phyloP scores from a whole-genome alignment of 352 stramenopile genomes.

The Globisporangium perplexum region DNA sequence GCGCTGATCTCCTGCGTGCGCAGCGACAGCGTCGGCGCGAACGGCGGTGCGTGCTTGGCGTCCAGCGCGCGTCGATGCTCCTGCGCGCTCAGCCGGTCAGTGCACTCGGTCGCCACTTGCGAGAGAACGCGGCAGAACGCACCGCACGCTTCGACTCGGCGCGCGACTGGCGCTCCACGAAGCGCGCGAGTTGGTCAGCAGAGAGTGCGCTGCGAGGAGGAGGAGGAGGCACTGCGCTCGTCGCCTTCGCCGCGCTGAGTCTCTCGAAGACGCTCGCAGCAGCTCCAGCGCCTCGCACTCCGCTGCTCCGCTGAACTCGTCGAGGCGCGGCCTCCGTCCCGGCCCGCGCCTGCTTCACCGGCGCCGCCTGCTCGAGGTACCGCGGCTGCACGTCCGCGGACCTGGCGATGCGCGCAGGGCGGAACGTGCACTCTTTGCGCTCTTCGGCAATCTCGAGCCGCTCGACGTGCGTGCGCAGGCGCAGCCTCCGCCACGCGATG shows the following conservation, averaged over 20 bases:
- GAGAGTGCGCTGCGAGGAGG: not conserved
- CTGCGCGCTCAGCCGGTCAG: no score
- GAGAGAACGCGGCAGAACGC: not conserved
- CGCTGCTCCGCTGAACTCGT: not conserved
- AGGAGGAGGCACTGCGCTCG: constrained; percentile 5
- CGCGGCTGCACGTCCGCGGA: constrained; percentile 1
- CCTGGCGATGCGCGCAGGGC: constrained; percentile 16
- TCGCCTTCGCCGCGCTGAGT: constrained; percentile 11
- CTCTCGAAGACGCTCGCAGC: constrained; percentile 20
- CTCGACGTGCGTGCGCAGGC: constrained; percentile 20
- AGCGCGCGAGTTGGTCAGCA: constrained; percentile 12
- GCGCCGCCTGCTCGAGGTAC: constrained; percentile 1
- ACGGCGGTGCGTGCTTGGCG: constrained; percentile 13
- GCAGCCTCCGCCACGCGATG: constrained; percentile 30
- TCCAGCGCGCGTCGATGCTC: constrained; percentile 3
- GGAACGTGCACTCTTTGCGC: constrained; percentile 30
- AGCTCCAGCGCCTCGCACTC: not conserved
- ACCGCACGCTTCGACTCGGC: constrained; percentile 8
- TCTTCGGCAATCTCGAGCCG: constrained; percentile 17
- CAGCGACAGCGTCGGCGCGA: constrained; percentile 22
- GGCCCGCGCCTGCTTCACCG: not conserved
- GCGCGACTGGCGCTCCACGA: constrained; percentile 19
- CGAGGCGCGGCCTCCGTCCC: not conserved
- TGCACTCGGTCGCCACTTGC: no score
- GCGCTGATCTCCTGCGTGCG: constrained; percentile 23